Conservation (phyloP, 352 stramenopile genomes). For the Globisporangium mamillatum region DNA sequence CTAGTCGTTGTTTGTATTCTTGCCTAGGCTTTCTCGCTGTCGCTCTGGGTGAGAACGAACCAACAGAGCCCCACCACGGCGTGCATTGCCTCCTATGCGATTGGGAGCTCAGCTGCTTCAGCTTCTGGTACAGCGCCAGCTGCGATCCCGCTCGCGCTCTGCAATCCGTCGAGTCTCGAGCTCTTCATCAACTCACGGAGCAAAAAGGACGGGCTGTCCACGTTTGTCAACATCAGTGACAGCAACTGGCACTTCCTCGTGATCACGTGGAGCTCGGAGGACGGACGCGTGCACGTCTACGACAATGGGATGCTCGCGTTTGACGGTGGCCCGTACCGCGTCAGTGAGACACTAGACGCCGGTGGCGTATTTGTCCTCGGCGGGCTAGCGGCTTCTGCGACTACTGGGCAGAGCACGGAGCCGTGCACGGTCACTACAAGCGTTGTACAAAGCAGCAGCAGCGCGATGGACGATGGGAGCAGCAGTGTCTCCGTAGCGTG, state of each 20-base stretch:
- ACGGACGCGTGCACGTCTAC: constrained; percentile 51
- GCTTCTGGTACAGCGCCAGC: constrained; percentile 1
- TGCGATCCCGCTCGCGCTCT: constrained; percentile 42
- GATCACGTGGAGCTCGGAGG: constrained; percentile 47
- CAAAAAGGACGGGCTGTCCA: constrained; percentile 28
- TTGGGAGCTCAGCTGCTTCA: neutral
- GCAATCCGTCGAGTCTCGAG: constrained; percentile 59
- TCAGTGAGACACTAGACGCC: constrained; percentile 23
- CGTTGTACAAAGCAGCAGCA: neutral
- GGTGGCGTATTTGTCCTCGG: constrained; percentile 47
- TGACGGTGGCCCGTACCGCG: constrained; percentile 58
- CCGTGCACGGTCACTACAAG: constrained; percentile 6
- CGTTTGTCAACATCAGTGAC: constrained; percentile 66
- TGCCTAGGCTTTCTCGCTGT: constrained; percentile 49
- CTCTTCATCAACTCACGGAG: constrained; percentile 42
- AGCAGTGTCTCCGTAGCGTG: constrained; percentile 25
- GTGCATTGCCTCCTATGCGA: constrained; percentile 52
- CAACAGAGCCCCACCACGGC: constrained; percentile 20
- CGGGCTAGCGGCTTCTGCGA: constrained; percentile 26
- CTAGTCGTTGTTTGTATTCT: neutral
- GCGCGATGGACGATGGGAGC: neutral
- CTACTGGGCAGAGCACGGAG: constrained; percentile 1
- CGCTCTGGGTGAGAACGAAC: constrained; percentile 59
- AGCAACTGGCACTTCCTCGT: constrained; percentile 70
- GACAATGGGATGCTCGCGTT: constrained; percentile 75